Evolutionary conservation across 148 eudicot species (phyloP).

Genomic region (Rhododendron ovatum): DNA sequence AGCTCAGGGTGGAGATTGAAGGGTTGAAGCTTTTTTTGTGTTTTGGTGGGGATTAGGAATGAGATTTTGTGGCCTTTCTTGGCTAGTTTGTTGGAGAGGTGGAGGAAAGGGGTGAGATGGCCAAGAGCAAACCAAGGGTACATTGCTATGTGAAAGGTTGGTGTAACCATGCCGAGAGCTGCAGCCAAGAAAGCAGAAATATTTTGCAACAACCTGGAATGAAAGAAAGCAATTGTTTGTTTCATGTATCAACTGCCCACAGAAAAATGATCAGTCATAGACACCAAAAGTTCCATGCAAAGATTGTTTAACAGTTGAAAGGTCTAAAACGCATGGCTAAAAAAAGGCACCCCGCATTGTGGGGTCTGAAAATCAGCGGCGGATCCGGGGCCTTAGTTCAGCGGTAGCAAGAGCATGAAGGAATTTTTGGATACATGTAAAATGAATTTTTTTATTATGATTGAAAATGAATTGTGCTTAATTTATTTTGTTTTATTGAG

Average conservation of each 20-base stretch:
- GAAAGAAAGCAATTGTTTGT: background rate
- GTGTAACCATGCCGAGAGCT: background rate
- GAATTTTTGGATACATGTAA: no score
- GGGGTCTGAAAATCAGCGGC: no score
- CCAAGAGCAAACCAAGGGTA: constrained; percentile 32
- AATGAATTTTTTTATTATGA: no score
- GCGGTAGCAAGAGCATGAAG: no score
- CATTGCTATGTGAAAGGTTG: constrained; percentile 26
- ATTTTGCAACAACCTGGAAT: background rate
- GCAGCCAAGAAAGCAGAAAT: background rate
- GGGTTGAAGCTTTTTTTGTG: background rate
- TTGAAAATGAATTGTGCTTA: no score
- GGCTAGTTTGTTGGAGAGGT: constrained; percentile 26
- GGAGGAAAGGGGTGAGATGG: constrained; percentile 22
- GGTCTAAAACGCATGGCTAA: background rate
- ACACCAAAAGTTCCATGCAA: background rate
- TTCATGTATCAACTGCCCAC: background rate
- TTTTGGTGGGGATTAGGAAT: constrained; percentile 13
- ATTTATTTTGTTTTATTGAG: no score
- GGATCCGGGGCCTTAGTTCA: no score
- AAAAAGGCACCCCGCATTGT: no score
- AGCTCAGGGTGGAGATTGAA: constrained; percentile 23
- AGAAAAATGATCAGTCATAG: no score
- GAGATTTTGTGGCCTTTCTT: constrained; percentile 22
- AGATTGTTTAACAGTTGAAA: no score